Conservation (phyloP, 2,329 filamentous ascomycete genomes). For the Acephala macrosclerotiorum region DNA sequence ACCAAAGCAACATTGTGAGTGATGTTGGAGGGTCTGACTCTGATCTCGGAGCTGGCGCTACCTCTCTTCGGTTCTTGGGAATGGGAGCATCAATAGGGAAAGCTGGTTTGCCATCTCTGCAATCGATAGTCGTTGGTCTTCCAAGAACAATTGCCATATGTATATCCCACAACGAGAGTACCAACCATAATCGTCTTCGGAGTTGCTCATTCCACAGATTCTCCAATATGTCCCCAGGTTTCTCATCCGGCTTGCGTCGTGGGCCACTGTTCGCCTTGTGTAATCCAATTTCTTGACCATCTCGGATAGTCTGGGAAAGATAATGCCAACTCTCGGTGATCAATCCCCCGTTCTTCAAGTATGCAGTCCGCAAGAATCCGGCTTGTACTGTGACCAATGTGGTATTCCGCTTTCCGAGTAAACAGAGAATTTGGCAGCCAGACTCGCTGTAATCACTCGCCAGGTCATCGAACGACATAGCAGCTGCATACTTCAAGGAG, state of each 20-base stretch:
- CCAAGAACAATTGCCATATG: conserved; percentile 47
- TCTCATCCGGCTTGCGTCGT: conserved; percentile 48
- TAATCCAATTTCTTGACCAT: conserved; percentile 69
- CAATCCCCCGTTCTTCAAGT: conserved; percentile 65
- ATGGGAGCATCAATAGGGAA: conserved; percentile 61
- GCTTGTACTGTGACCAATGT: conserved; percentile 64
- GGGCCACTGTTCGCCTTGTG: conserved; percentile 60
- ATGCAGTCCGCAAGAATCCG: conserved; percentile 62
- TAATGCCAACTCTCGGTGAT: conserved; percentile 59
- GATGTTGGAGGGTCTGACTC: conserved; percentile 61
- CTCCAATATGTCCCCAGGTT: conserved; percentile 57
- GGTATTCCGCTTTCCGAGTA: conserved; percentile 64
- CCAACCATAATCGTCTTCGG: conserved; percentile 62
- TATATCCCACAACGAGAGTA: conserved; percentile 55
- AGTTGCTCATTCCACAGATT: conserved; percentile 66
- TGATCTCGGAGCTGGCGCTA: conserved; percentile 55
- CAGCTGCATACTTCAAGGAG: conserved; percentile 63
- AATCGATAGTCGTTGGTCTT: conserved; percentile 57
- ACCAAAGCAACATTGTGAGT: conserved; percentile 60
- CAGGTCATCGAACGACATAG: conserved; percentile 67
- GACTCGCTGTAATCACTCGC: conserved; percentile 67
- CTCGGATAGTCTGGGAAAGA: conserved; percentile 62
- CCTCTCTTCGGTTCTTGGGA: conserved; percentile 55
- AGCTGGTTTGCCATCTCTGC: conserved; percentile 53
- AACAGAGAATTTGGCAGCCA: conserved; percentile 57